Evolutionary conservation across 345 rosid species (phyloP).

Genomic region (Euphorbia peplus): DNA sequence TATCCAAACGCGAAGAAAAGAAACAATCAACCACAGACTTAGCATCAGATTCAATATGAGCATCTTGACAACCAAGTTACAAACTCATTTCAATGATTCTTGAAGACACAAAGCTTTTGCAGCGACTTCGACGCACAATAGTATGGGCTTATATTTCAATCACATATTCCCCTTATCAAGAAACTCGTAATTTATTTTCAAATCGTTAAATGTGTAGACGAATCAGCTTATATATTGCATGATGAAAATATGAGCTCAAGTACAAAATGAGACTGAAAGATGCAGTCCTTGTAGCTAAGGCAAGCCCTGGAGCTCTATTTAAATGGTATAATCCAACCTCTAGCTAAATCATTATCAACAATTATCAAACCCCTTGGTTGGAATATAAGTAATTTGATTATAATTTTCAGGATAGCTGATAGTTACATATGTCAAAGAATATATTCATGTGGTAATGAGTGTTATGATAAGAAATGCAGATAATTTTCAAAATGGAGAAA

Average conservation of each 20-base stretch:
- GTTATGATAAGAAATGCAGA: constrained; percentile 29
- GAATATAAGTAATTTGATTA: constrained; percentile 45
- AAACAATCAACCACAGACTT: no score
- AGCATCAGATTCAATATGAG: no score
- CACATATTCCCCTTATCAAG: not conserved
- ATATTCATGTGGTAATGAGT: no score
- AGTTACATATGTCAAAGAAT: no score
- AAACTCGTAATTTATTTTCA: constrained; percentile 1
- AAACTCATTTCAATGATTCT: no score
- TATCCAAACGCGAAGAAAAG: no score
- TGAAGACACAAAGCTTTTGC: no score
- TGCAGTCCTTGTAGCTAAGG: constrained; percentile 59
- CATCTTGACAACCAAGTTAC: no score
- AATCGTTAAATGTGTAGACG: constrained; percentile 42
- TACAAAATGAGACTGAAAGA: constrained; percentile 51
- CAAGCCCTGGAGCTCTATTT: constrained; percentile 51
- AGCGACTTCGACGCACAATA: no score
- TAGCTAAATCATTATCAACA: constrained; percentile 42
- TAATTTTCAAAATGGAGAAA: constrained; percentile 31
- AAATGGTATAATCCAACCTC: constrained; percentile 54
- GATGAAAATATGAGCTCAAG: constrained; percentile 59
- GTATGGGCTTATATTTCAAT: no score
- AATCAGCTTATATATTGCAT: constrained; percentile 38
- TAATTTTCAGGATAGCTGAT: no score
- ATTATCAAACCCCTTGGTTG: constrained; percentile 68